phyloP scores from a whole-genome alignment of 2,329 filamentous ascomycete species.

The Penicillium sp. region DNA sequence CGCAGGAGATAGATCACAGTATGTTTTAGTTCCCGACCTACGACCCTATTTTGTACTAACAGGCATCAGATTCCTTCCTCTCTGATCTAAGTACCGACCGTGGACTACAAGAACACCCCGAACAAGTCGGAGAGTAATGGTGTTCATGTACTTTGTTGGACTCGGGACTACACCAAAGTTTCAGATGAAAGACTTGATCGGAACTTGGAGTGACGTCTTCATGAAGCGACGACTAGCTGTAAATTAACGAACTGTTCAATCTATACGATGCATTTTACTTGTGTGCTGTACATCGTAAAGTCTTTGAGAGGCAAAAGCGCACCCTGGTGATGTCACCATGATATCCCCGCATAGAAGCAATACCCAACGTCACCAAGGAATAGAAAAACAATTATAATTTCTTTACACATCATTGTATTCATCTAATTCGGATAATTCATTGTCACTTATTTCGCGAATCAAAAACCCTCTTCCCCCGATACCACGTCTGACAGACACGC shows the following conservation, averaged over 20 bases:
- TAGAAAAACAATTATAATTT: no score
- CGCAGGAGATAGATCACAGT: slow-evolving; percentile 14
- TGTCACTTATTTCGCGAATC: slow-evolving; percentile 1
- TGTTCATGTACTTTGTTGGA: neutral
- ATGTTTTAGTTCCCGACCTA: neutral
- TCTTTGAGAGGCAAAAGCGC: neutral
- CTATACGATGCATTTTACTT: no score
- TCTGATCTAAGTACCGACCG: slow-evolving; percentile 7
- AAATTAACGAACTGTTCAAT: neutral
- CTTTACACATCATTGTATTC: neutral
- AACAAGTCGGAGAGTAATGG: neutral
- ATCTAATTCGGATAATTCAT: neutral
- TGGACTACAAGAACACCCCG: slow-evolving; percentile 4
- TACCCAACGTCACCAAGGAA: neutral
- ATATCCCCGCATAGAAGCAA: neutral
- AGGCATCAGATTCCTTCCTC: neutral
- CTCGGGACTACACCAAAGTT: neutral
- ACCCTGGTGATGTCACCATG: neutral
- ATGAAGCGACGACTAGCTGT: neutral
- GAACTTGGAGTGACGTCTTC: neutral
- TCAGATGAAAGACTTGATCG: neutral
- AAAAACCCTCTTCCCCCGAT: slow-evolving; percentile 39
- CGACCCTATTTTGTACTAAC: neutral
- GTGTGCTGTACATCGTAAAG: neutral
- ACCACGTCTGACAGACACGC: slow-evolving; percentile 47